Conservation (phyloP, 2,329 filamentous ascomycete species). For the Fusarium sp. region DNA sequence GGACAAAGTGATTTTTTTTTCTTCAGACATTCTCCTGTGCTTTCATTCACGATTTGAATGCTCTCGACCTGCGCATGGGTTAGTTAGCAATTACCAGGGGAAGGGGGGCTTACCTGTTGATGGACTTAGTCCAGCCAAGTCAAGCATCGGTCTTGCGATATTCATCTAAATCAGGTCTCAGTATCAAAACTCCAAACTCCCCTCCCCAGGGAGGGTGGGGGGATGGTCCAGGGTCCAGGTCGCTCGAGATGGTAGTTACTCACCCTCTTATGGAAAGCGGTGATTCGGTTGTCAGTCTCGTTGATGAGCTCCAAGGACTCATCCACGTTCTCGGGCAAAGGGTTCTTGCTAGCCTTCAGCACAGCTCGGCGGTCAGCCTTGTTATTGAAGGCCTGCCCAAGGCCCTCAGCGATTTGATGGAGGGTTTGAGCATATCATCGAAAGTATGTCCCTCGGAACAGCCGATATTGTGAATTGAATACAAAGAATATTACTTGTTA, state of each 20-base stretch:
- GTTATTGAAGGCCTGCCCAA: background rate
- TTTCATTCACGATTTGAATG: background rate
- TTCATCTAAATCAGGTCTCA: background rate
- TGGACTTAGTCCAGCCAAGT: background rate
- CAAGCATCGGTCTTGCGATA: background rate
- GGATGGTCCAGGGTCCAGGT: background rate
- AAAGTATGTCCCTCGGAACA: background rate
- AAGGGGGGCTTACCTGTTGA: background rate
- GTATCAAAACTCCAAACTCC: constrained; percentile 1
- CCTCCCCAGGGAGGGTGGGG: too few relatives aligned
- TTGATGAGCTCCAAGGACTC: too few relatives aligned
- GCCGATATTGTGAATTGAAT: background rate
- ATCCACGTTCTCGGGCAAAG: too few relatives aligned
- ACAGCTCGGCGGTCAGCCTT: background rate
- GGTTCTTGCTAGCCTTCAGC: too few relatives aligned
- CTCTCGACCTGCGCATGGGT: background rate
- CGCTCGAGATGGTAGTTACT: background rate
- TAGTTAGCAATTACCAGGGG: background rate
- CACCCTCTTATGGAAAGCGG: background rate
- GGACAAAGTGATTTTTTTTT: background rate
- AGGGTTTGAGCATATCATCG: background rate
- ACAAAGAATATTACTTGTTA: fast-evolving
- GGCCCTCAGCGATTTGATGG: background rate
- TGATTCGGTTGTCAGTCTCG: too few relatives aligned
- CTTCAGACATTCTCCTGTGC: background rate